phyloP scores from a whole-genome alignment of 1,284 basidiomycete genomes.

The Tylopilus sp. region DNA sequence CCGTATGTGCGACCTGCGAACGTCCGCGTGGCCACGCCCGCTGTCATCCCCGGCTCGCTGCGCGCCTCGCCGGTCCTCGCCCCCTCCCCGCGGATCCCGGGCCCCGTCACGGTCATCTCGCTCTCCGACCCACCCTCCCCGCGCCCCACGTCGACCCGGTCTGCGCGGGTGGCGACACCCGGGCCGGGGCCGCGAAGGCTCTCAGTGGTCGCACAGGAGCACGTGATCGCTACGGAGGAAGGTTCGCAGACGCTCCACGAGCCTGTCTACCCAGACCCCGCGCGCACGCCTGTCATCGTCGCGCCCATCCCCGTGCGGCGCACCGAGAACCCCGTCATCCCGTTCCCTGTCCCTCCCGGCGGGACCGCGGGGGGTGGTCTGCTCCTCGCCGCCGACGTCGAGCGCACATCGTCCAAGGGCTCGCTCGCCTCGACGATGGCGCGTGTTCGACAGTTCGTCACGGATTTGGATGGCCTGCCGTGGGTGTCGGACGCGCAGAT shows the following conservation, averaged over 20 bases:
- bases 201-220: not conserved
- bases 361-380: not conserved
- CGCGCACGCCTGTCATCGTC: not conserved
- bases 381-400: not conserved
- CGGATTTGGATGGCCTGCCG: constrained; percentile 16
- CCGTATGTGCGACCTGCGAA: constrained; percentile 13
- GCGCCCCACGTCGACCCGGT: constrained; percentile 2
- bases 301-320: not conserved
- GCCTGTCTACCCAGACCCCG: not conserved
- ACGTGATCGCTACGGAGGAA: constrained; percentile 2
- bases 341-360: too few relatives aligned
- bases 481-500: constrained; percentile 24
- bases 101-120: constrained; percentile 17
- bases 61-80: constrained; percentile 10
- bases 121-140: constrained; percentile 16
- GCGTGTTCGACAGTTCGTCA: constrained; percentile 22
- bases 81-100: not conserved
- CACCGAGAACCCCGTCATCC: not conserved
- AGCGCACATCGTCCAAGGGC: constrained; percentile 1
- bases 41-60: constrained; percentile 1
- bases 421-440: constrained; percentile 15
- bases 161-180: constrained; percentile 1
- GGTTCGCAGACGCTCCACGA: constrained; percentile 25
- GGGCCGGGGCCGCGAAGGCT: not conserved
- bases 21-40: not conserved